Base-by-base conservation (phyloP, 768 basidiomycete genomes). In the Leccinum ochraceum region DNA sequence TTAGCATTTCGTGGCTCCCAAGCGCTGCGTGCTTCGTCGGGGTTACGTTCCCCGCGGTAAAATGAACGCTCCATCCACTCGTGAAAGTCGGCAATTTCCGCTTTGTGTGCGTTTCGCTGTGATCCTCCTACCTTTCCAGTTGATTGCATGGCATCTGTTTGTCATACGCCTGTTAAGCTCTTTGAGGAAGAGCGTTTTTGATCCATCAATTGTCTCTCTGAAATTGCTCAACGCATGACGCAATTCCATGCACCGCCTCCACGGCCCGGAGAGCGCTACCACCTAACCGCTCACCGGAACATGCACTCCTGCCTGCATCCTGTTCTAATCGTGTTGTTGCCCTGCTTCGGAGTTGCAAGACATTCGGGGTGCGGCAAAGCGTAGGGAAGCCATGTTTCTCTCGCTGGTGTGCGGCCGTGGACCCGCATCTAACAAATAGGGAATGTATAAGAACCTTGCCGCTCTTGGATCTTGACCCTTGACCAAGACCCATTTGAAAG, bases 321-420 rank as follows among this genome's bases (percentile, higher is more conserved):
- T 72, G 68, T 72, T 60, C 68, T 37, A 65, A 69, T 72, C 71
- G 63, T 71, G 64, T 66, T 69, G 60, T 56, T 72, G 63, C 71
- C 71, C 66, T 73, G 64, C 71, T 68, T 61, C 67, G 69, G 66
- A 69, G 72, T 72, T 71, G 69, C 71, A 69, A 63, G 71, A 59
- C 69, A 69, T 57, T 59, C 63, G 58, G 55, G 63, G 66, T 60
- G 67, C 61, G 65, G 71, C 69, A 67, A 44, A 64, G 67, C 66
- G 51, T 69, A 65, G 69, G 66, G 57, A 60, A 8, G 70, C 66
- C 70, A 71, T 71, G 67, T 71, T 69, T 54, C 67, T 53, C 59
- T 65, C 62, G 53, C 14, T 57, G 22, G 34, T 67, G n/a, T 67
- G 54, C 63, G 39, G 42, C 60, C 57, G 60, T 62, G 54, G 63